Evolutionary conservation across 768 basidiomycete species (phyloP).

Genomic region (Exsudoporus frostii): DNA sequence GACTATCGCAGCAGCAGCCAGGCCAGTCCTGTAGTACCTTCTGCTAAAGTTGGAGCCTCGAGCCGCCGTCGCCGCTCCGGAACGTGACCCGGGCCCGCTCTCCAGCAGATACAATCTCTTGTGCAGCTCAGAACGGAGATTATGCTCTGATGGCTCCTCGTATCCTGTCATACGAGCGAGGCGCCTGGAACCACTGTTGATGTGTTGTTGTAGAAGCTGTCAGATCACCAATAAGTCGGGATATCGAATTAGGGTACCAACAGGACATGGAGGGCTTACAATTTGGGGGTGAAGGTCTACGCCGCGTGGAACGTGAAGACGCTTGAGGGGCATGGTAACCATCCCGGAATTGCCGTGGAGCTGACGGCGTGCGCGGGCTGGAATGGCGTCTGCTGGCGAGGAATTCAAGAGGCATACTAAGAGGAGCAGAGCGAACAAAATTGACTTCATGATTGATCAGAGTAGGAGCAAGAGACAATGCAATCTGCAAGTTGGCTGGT

Average conservation of each 20-base stretch:
- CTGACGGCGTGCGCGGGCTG: constrained; percentile 13
- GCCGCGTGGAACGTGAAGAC: constrained; percentile 28
- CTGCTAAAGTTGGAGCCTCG: constrained; percentile 7
- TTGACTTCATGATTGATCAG: constrained; percentile 44
- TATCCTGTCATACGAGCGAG: constrained; percentile 68
- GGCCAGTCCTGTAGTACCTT: constrained; percentile 8
- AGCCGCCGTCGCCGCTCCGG: neutral
- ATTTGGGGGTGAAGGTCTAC: constrained; percentile 40
- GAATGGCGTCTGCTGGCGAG: constrained; percentile 32
- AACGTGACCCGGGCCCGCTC: constrained; percentile 18
- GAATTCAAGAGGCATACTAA: constrained; percentile 49
- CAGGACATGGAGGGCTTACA: constrained; percentile 31
- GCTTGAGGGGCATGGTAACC: constrained; percentile 43
- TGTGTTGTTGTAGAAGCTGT: constrained; percentile 66
- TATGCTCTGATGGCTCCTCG: constrained; percentile 44
- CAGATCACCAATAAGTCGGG: neutral
- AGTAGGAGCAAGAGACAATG: neutral
- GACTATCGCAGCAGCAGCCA: constrained; percentile 2
- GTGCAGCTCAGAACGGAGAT: constrained; percentile 44
- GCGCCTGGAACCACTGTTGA: constrained; percentile 62
- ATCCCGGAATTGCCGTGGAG: constrained; percentile 23
- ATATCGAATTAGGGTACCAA: neutral
- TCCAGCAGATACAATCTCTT: constrained; percentile 41
- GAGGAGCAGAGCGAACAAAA: constrained; percentile 50
- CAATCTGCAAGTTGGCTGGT: constrained; percentile 11